Evolutionary conservation across 768 basidiomycete species (phyloP).

Genomic region (Kwoniella sp.): DNA sequence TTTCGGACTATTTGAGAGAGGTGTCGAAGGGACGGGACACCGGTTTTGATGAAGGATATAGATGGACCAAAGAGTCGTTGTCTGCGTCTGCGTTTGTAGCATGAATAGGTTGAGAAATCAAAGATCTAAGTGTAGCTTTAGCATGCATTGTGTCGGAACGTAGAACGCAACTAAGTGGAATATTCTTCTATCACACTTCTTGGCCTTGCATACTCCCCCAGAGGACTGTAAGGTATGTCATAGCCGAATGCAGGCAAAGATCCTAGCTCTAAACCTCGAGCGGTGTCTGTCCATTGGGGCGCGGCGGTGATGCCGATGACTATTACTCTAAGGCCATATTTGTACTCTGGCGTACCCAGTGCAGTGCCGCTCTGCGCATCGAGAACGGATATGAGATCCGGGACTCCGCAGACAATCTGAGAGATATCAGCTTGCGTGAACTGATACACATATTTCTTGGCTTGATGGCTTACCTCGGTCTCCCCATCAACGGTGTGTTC

Average conservation of each 20-base stretch:
- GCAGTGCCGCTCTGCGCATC: conserved; percentile 67
- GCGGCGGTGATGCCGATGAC: conserved; percentile 62
- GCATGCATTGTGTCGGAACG: too few relatives aligned
- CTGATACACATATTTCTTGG: background rate
- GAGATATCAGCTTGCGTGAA: background rate
- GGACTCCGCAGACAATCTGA: conserved; percentile 60
- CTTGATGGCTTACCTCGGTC: conserved; percentile 19
- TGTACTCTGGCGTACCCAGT: conserved; percentile 66
- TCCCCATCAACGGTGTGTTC: conserved; percentile 28
- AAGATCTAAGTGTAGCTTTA: background rate
- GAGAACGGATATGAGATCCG: conserved; percentile 67
- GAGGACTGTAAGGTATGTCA: conserved; percentile 25
- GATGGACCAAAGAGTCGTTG: background rate
- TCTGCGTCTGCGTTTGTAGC: background rate
- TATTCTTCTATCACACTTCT: conserved; percentile 35
- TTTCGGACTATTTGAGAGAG: background rate
- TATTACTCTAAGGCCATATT: conserved; percentile 65
- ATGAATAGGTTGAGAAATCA: background rate
- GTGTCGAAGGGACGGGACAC: background rate
- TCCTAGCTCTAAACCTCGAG: conserved; percentile 61
- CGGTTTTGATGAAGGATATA: background rate
- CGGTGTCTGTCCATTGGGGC: conserved; percentile 63
- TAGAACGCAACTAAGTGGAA: too few relatives aligned
- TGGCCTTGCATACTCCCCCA: conserved; percentile 31
- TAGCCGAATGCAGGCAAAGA: conserved; percentile 65